These are phyloP conservation scores for Wallacemonas rigidus DNA, from an alignment of 208 protist genomes.

Conservation along the genomic window DNA sequence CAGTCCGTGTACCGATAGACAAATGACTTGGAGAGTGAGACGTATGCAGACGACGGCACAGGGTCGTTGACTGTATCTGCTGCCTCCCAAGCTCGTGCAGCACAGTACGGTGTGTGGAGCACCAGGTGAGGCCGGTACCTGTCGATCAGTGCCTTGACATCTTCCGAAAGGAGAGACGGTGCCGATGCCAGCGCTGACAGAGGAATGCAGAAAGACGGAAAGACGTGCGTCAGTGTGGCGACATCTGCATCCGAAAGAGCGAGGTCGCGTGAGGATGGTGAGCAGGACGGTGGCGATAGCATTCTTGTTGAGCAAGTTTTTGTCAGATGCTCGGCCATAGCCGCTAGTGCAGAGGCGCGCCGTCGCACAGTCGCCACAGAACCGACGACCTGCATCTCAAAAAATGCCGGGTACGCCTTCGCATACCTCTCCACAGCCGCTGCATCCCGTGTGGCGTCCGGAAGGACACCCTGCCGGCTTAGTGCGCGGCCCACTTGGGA, in stretches of 20 bases:
- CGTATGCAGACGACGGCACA: not conserved
- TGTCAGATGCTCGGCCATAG: constrained; percentile 10
- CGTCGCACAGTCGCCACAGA: constrained; percentile 8
- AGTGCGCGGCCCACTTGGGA: constrained; percentile 40
- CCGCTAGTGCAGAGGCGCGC: constrained; percentile 1
- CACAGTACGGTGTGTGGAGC: not conserved
- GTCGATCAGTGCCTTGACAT: not conserved
- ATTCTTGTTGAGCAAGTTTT: not conserved
- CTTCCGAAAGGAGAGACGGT: not conserved
- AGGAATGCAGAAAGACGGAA: constrained; percentile 66
- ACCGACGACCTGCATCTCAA: not conserved
- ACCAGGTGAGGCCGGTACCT: not conserved
- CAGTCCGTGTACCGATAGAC: not conserved
- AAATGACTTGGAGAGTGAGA: not conserved
- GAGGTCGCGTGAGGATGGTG: not conserved
- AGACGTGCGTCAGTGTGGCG: constrained; percentile 27
- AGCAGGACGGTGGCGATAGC: constrained; percentile 6
- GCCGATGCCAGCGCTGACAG: constrained; percentile 31
- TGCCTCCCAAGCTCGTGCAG: not conserved
- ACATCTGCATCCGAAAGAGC: not conserved
- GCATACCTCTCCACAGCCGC: not conserved
- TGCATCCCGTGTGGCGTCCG: not conserved
- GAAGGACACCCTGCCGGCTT: not conserved
- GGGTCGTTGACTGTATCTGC: not conserved
- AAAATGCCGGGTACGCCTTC: constrained; percentile 1